These are phyloP conservation scores for Colletotrichum incanum DNA, from an alignment of 2,329 filamentous ascomycete genomes.

Conservation along the genomic window DNA sequence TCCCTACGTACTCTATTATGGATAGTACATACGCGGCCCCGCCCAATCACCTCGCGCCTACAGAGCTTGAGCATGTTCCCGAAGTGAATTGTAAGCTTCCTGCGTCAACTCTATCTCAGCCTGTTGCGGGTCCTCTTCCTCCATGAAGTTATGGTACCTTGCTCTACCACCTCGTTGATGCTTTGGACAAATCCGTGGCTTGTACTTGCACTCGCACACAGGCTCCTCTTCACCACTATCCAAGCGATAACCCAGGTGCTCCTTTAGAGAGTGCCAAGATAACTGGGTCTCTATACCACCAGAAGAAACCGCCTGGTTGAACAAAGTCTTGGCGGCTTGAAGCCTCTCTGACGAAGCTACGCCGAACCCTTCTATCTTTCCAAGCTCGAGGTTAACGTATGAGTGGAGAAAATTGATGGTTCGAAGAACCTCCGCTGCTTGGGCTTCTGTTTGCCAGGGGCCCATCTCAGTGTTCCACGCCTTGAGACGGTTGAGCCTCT, in stretches of 20 bases:
- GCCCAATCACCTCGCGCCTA: not conserved
- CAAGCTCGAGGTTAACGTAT: constrained; percentile 16
- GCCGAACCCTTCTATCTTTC: not conserved
- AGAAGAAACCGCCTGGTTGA: not conserved
- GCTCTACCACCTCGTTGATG: not conserved
- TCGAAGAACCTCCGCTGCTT: constrained; percentile 15
- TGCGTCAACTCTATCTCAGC: constrained; percentile 29
- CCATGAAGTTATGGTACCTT: constrained; percentile 34
- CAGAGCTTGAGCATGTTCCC: not conserved
- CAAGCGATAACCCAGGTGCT: not conserved
- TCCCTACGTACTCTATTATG: not conserved
- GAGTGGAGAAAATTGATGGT: constrained; percentile 31
- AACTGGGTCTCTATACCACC: not conserved
- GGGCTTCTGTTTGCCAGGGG: constrained; percentile 9
- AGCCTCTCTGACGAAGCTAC: not conserved
- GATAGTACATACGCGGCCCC: not conserved
- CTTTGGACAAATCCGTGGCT: constrained; percentile 14
- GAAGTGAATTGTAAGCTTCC: constrained; percentile 13
- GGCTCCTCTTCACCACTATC: not conserved
- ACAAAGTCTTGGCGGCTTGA: not conserved
- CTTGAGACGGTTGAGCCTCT: constrained; percentile 10
- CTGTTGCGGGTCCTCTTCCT: not conserved
- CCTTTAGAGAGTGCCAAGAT: constrained; percentile 14
- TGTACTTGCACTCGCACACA: constrained; percentile 22
- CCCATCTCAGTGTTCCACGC: not conserved